Base-by-base conservation (phyloP, 129 eudicot species). In the Flaveria trinervia region DNA sequence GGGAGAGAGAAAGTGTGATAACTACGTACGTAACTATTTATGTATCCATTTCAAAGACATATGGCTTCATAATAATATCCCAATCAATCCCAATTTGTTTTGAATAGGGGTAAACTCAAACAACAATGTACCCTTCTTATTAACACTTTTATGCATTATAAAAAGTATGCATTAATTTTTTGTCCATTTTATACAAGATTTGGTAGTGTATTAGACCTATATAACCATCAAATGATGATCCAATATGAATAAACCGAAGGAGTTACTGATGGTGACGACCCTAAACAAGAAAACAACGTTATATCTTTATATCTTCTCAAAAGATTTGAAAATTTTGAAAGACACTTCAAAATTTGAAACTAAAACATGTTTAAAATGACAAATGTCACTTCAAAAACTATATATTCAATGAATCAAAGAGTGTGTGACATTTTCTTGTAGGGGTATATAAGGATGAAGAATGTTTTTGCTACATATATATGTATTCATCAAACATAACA, bases 401-500 rank as follows among this genome's bases (percentile, higher is more conserved):
- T 11, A 36, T 20, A 70, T 61, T 36, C 51, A 70, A 62, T 72
- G 71, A 71, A 71, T 48, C 46, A 44, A 56, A 26, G 76, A 51
- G 61, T 60, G 57, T 56, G 48, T 69, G 50, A 56, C 62, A 69
- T 70, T 17, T 69, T 70, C 56, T 68, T 67, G 73, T 66, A 66
- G 12, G 69, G 14, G 28, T 44, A 26, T 12, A 80, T 41, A 80
- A 26, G 26, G 61, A 80, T 65, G 57, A 48, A 72, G 74, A 80
- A 80, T 66, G 64, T 66, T 66, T 60, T 11, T 28, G 67, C 50
- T 60, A 46, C 70, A 55, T 41, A 52, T 64, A 55, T 41, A 52
- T 64, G 50, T 73, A 57, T 80, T 75, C 75, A 74, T 80, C 75
- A 73, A 80, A 65, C 75, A 44, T 69, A 44, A 54, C 74, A 80